phyloP scores from a whole-genome alignment of 441 rosid species.

The Eruca vesicaria region DNA sequence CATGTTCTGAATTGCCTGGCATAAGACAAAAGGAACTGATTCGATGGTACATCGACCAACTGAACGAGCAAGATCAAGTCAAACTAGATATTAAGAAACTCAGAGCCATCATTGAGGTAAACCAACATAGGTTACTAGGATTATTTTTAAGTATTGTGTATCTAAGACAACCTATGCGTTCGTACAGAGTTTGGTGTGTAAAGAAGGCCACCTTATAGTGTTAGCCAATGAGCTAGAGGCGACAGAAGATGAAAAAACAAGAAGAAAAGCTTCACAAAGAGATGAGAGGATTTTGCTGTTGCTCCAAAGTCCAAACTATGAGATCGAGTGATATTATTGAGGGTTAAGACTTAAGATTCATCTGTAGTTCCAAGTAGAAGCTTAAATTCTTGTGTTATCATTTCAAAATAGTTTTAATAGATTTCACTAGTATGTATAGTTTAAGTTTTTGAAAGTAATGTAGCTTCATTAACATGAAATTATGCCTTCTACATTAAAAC shows the following conservation, averaged over 20 bases:
- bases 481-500: no score
- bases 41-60: conserved; percentile 84
- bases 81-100: conserved; percentile 58
- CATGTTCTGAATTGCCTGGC: conserved; percentile 60
- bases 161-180: neutral
- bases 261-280: conserved; percentile 46
- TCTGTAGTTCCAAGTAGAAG: conserved; percentile 7
- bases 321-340: conserved; percentile 48
- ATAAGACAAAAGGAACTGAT: conserved; percentile 80
- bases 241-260: conserved; percentile 46
- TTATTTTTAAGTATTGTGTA: neutral
- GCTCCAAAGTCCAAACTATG: conserved; percentile 90
- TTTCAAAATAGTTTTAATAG: neutral
- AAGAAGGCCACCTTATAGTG: conserved; percentile 87
- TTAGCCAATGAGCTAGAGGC: conserved; percentile 68
- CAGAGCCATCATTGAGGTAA: conserved; percentile 87
- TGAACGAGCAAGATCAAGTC: conserved; percentile 73
- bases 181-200: conserved; percentile 75
- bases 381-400: neutral
- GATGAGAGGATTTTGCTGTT: conserved; percentile 81
- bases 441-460: no score
- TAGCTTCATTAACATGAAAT: no score
- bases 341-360: neutral
- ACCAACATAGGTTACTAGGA: neutral
- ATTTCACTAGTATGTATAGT: neutral